Evolutionary conservation across 2,329 filamentous ascomycete species (phyloP).

Genomic region (Pseudocercospora fijiensis): DNA sequence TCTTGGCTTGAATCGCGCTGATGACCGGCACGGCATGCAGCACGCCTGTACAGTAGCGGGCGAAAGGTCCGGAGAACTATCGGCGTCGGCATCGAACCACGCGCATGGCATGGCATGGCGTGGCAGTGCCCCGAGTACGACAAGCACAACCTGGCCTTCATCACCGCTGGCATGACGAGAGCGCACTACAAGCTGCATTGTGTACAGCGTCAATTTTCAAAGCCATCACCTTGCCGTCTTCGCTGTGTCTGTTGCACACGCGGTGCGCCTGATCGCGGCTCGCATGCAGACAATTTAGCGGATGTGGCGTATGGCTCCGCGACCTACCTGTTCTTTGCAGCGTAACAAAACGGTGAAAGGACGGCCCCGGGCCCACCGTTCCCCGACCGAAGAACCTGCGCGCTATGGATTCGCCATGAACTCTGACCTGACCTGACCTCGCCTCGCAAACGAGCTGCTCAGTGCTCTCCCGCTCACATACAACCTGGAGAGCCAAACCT

Average conservation of each 20-base stretch:
- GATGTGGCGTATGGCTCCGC: background rate
- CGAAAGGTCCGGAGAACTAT: background rate
- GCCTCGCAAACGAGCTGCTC: conserved; percentile 4
- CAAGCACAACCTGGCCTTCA: background rate
- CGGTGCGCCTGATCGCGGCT: background rate
- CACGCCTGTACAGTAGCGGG: background rate
- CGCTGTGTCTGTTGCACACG: background rate
- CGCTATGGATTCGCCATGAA: background rate
- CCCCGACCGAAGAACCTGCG: background rate
- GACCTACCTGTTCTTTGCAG: background rate
- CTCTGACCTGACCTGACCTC: background rate
- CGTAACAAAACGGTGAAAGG: background rate
- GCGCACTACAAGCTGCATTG: background rate
- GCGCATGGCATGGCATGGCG: background rate
- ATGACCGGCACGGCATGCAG: background rate
- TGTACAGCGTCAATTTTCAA: background rate
- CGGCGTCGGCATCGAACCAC: background rate
- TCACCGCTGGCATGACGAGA: background rate
- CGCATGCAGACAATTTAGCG: background rate
- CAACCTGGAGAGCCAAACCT: background rate
- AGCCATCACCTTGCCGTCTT: background rate
- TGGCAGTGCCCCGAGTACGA: background rate
- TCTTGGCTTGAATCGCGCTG: background rate
- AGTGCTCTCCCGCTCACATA: background rate
- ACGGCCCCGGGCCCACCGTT: background rate